Percentiles rank a stretch among this genome's conserved stretches.
phyloP scores from a whole-genome alignment of 768 basidiomycete species.

The Vararia minispora region DNA sequence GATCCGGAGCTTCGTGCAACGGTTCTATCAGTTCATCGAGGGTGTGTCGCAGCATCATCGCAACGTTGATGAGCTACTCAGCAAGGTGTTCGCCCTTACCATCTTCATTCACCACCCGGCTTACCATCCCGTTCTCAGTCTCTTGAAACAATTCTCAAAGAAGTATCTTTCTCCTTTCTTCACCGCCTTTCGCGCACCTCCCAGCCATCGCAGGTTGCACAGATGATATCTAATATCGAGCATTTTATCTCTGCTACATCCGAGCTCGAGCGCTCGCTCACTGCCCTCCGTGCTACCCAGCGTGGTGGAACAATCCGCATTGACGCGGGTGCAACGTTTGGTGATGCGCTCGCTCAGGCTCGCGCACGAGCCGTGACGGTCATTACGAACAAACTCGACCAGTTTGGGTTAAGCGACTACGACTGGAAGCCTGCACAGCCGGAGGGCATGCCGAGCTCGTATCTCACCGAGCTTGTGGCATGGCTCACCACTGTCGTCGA shows the following conservation, averaged over 20 bases:
- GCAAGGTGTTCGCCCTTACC: slow-evolving; percentile 44
- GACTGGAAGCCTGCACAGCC: slow-evolving; percentile 75
- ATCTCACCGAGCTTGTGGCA: slow-evolving; percentile 89
- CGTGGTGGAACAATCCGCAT: slow-evolving; percentile 74
- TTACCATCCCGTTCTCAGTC: slow-evolving; percentile 37
- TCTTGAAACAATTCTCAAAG: slow-evolving; percentile 69
- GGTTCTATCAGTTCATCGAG: slow-evolving; percentile 94
- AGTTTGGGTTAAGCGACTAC: slow-evolving; percentile 91
- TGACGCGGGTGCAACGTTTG: slow-evolving; percentile 52
- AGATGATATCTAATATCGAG: slow-evolving; percentile 87
- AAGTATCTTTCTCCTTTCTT: slow-evolving; percentile 67
- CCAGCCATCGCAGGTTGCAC: slow-evolving; percentile 83
- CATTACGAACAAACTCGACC: slow-evolving; percentile 86
- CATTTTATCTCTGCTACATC: slow-evolving; percentile 79
- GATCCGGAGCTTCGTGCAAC: slow-evolving; percentile 84
- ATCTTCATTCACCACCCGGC: background rate
- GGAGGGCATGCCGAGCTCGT: slow-evolving; percentile 80
- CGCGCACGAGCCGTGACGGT: slow-evolving; percentile 67
- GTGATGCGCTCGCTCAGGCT: slow-evolving; percentile 55
- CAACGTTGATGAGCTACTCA: slow-evolving; percentile 84
- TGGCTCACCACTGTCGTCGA: slow-evolving; percentile 97
- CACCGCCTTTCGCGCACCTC: slow-evolving; percentile 64
- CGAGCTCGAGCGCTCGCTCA: slow-evolving; percentile 78
- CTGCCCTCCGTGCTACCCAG: slow-evolving; percentile 74
- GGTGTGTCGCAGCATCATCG: slow-evolving; percentile 87